Conservation (phyloP, 345 rosid genomes). For the Raphanus raphanistrum region DNA sequence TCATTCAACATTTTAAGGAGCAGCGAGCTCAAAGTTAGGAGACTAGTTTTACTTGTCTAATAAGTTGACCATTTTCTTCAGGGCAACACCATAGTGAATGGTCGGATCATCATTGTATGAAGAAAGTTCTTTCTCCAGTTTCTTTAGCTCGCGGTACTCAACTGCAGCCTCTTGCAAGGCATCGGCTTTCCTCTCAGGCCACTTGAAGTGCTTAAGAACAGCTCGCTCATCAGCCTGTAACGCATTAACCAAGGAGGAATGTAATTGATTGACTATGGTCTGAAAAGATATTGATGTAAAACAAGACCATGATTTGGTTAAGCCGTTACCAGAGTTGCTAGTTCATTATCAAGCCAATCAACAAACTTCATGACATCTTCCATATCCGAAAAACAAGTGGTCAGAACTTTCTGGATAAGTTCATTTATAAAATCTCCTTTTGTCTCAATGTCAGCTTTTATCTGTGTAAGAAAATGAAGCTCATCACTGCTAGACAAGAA, state of each 20-base stretch:
- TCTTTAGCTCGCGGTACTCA: constrained; percentile 74
- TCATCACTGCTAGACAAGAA: background rate
- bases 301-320: constrained; percentile 1
- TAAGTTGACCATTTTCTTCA: constrained; percentile 76
- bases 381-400: constrained; percentile 64
- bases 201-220: constrained; percentile 88
- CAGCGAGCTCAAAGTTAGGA: background rate
- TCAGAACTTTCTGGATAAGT: constrained; percentile 67
- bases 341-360: constrained; percentile 76
- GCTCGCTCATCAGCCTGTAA: constrained; percentile 85
- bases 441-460: constrained; percentile 81
- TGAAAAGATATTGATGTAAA: background rate
- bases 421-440: constrained; percentile 72
- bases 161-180: constrained; percentile 84
- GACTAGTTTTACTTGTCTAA: constrained; percentile 64
- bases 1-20: constrained; percentile 21
- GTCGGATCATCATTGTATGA: constrained; percentile 53
- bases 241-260: background rate
- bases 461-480: constrained; percentile 41
- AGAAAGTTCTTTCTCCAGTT: constrained; percentile 64
- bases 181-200: constrained; percentile 96
- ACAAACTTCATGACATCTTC: constrained; percentile 77
- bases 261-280: background rate
- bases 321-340: constrained; percentile 68
- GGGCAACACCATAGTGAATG: constrained; percentile 59